Evolutionary conservation across 2,329 filamentous ascomycete genomes (phyloP).

Genomic region (Dothistroma septosporum): DNA sequence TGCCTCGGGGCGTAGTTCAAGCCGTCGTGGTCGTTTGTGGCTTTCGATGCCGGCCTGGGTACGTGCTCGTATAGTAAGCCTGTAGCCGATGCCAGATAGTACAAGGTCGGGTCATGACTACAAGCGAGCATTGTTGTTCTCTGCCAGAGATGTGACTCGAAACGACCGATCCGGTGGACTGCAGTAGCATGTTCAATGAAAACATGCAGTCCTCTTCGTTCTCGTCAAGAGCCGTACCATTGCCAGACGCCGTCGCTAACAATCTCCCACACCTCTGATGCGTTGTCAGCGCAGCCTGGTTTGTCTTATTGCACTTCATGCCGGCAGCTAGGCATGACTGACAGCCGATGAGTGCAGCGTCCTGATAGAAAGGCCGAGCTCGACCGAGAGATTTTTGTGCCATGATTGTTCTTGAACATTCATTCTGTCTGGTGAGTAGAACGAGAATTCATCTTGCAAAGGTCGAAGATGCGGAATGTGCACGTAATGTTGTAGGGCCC

Average conservation of each 20-base stretch:
- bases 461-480: neutral
- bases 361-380: neutral
- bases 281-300: neutral
- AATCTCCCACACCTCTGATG: neutral
- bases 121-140: neutral
- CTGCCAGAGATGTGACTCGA: neutral
- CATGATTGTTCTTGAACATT: neutral
- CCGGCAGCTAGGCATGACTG: neutral
- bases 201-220: neutral
- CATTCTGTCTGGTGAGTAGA: neutral
- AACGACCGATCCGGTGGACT: neutral
- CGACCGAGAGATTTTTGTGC: neutral
- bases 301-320: neutral
- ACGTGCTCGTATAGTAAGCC: neutral
- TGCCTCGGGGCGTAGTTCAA: neutral
- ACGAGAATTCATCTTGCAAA: neutral
- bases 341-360: neutral
- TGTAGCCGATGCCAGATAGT: neutral
- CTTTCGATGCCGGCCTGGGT: neutral
- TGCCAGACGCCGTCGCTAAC: neutral
- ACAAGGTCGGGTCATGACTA: neutral
- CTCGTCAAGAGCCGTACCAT: neutral
- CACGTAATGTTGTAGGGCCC: neutral
- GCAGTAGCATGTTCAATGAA: neutral
- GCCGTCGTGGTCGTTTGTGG: neutral